Evolutionary conservation across 2,329 filamentous ascomycete species (phyloP).

Genomic region (Aspergillus piperis): DNA sequence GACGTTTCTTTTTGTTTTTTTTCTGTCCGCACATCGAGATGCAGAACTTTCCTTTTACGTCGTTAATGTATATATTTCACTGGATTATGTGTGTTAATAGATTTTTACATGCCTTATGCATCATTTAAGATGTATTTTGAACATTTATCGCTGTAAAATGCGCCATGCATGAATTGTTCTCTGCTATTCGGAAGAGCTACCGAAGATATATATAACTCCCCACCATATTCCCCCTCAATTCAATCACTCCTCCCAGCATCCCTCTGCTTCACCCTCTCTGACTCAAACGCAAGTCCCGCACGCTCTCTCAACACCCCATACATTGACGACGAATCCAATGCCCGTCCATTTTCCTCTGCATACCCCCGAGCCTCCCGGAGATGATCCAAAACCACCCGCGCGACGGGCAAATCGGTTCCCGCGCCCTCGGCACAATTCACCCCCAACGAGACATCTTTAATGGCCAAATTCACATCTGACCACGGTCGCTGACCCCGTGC

Average conservation of each 20-base stretch:
- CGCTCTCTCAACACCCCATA: constrained; percentile 51
- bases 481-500: constrained; percentile 39
- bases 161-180: no score
- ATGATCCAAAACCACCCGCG: constrained; percentile 47
- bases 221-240: not conserved
- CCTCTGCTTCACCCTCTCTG: constrained; percentile 31
- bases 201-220: no score
- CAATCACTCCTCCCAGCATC: not conserved
- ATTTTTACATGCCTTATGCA: no score
- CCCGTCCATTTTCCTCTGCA: constrained; percentile 36
- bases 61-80: rapidly evolving
- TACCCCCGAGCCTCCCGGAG: constrained; percentile 47
- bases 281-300: constrained; percentile 50
- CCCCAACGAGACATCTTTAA: constrained; percentile 55
- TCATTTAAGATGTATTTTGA: no score
- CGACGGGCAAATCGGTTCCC: constrained; percentile 45
- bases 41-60: no score
- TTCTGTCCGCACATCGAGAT: rapidly evolving
- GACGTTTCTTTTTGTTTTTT: constrained; percentile 34
- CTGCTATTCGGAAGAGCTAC: no score
- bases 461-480: constrained; percentile 53
- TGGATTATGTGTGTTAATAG: no score
- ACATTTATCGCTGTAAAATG: no score
- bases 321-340: constrained; percentile 54
- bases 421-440: constrained; percentile 46